Conservation (phyloP, 1,284 basidiomycete species). For the Cryptococcus wingfieldii region DNA sequence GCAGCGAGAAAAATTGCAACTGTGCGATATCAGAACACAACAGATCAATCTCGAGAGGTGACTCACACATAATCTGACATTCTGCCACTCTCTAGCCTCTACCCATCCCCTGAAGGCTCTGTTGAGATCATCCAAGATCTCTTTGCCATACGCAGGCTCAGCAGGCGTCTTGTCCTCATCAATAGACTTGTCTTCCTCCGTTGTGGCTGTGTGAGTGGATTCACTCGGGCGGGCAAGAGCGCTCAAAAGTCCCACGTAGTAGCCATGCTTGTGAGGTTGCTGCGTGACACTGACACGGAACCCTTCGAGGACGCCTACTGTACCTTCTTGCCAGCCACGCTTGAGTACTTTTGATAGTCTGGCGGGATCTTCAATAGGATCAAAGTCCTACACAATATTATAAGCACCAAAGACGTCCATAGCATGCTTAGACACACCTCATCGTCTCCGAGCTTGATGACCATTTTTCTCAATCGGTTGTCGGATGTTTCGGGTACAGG, state of each 20-base stretch:
- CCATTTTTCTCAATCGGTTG: conserved; percentile 62
- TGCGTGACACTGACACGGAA: conserved; percentile 77
- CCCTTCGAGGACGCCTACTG: conserved; percentile 59
- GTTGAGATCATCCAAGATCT: conserved; percentile 81
- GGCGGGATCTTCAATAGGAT: conserved; percentile 61
- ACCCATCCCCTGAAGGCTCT: conserved; percentile 79
- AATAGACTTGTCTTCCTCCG: conserved; percentile 26
- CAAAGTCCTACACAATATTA: conserved; percentile 26
- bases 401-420: neutral
- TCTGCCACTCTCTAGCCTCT: conserved; percentile 82
- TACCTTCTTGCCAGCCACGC: conserved; percentile 60
- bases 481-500: conserved; percentile 61
- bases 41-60: neutral
- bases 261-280: conserved; percentile 85
- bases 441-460: conserved; percentile 70
- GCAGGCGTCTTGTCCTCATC: neutral
- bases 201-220: conserved; percentile 12
- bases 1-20: conserved; percentile 86
- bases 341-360: conserved; percentile 64
- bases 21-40: conserved; percentile 37
- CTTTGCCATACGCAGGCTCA: conserved; percentile 59
- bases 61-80: conserved; percentile 76
- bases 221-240: conserved; percentile 56
- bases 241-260: conserved; percentile 75
- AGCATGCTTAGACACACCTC: conserved; percentile 58